These are phyloP conservation scores for Tetrapyrgos nigripes DNA, from an alignment of 1,284 basidiomycete genomes.

Conservation along the genomic window DNA sequence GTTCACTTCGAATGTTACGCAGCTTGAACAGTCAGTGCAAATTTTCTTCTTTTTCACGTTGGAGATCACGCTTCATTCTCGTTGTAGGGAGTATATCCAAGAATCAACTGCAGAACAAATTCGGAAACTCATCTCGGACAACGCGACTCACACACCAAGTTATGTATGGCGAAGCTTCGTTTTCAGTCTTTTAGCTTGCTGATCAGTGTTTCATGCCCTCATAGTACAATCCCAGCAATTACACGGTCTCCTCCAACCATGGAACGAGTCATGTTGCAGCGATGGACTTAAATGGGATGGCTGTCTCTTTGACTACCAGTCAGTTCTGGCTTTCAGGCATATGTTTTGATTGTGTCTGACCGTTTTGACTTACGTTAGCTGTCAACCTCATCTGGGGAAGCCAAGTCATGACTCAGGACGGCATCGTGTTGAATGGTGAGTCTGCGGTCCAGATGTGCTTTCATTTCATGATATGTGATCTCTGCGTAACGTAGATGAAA, in stretches of 20 bases:
- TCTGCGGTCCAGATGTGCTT: too few relatives aligned
- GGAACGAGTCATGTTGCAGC: constrained; percentile 35
- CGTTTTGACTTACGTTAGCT: not conserved
- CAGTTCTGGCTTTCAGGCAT: not conserved
- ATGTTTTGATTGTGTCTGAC: not conserved
- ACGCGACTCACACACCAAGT: constrained; percentile 18
- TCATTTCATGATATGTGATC: too few relatives aligned
- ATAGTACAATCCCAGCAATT: constrained; percentile 30
- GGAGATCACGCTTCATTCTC: too few relatives aligned
- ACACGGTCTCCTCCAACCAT: constrained; percentile 25
- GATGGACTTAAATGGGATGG: constrained; percentile 28
- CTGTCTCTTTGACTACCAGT: constrained; percentile 32
- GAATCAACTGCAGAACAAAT: constrained; percentile 20
- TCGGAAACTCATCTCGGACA: constrained; percentile 25
- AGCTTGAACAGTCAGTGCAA: constrained; percentile 20
- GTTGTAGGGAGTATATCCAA: not conserved
- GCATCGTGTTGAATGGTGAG: constrained; percentile 6
- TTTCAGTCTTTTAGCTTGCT: not conserved
- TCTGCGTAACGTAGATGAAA: constrained; percentile 9
- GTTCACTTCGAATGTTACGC: constrained; percentile 33
- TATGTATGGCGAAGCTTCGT: not conserved
- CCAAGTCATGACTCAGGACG: constrained; percentile 41
- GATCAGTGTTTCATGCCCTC: constrained; percentile 15
- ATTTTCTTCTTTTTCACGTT: too few relatives aligned
- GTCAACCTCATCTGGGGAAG: constrained; percentile 35